phyloP scores from a whole-genome alignment of 306 rosid genomes.

The Acacia acuminata region DNA sequence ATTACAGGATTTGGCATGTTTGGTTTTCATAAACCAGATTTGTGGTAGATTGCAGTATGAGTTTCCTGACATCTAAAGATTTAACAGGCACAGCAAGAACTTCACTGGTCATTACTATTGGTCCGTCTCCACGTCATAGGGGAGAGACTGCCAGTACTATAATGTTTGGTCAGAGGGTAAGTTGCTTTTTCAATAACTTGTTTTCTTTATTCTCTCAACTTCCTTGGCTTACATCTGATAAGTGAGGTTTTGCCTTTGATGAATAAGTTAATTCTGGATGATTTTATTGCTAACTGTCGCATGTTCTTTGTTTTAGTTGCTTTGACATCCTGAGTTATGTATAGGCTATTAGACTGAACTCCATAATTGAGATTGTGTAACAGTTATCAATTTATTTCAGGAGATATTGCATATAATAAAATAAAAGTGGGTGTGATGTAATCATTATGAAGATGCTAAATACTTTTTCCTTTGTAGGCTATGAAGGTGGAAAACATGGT shows the following conservation, averaged over 20 bases:
- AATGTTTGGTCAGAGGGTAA: constrained; percentile 97
- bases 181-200: constrained; percentile 35
- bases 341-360: constrained; percentile 23
- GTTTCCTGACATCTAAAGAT: constrained; percentile 37
- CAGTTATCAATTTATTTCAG: constrained; percentile 15
- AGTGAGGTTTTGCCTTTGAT: background rate
- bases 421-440: background rate
- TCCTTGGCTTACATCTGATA: constrained; percentile 6
- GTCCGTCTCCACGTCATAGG: constrained; percentile 97
- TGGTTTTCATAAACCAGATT: constrained; percentile 10
- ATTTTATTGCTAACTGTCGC: constrained; percentile 11
- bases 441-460: constrained; percentile 37
- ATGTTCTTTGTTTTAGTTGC: constrained; percentile 26
- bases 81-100: constrained; percentile 95
- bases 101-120: constrained; percentile 86
- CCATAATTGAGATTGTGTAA: background rate
- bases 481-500: constrained; percentile 99
- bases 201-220: constrained; percentile 17
- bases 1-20: background rate
- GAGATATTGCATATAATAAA: constrained; percentile 27
- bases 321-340: constrained; percentile 23
- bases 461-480: constrained; percentile 57
- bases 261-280: background rate
- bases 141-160: constrained; percentile 98
- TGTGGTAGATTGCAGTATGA: constrained; percentile 16